Base-by-base conservation (phyloP, 345 rosid genomes). In the Arabidopsis suecica region DNA sequence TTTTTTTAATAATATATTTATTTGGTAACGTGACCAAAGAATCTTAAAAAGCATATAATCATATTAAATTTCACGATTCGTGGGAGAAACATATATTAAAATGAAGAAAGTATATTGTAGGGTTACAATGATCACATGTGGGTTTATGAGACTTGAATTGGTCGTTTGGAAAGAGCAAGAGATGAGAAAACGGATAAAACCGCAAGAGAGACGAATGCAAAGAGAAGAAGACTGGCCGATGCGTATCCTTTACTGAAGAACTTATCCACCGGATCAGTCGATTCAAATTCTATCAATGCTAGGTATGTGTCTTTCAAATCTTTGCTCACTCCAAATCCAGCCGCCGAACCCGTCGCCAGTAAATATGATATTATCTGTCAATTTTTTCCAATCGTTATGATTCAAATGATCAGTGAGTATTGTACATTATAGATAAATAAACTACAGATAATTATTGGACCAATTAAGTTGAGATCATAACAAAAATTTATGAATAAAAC, bases 151-250 rank as follows among this genome's bases (percentile, higher is more conserved):
- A 16, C 11, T 53, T 55, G 57, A 41, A 16, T 14, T 65, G 40
- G 38, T 54, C 38, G 65, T 33, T 82, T 85, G 0, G 89, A 79
- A 71, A 84, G 83, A 9, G 85, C 83, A 49, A 57, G 75, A 1
- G 88, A 87, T 37, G 88, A 87, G 45, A 82, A 45, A 40, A 87
- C 83, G 0, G 94, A 89, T 61, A 82, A 70, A 1, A 82, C 16
- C 1, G 91, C 91, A 0, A 82, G 78, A 63, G 78, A 79, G 1
- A 84, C 6, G 12, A 89, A 87, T 3, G 79, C 87, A 23, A 82
- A 18, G 70, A 89, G 83, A 61, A 86, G 84, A 69, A 89, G 77
- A 40, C 78, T 65, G 5, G 88, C 80, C 0, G 85, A 74, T 7
- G 83, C 85, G 25, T 83, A 76, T 4, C 84, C 91, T 79, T 63